Evolutionary conservation across 2,329 filamentous ascomycete genomes (phyloP).

Genomic region (Drechslerella stenobrocha): DNA sequence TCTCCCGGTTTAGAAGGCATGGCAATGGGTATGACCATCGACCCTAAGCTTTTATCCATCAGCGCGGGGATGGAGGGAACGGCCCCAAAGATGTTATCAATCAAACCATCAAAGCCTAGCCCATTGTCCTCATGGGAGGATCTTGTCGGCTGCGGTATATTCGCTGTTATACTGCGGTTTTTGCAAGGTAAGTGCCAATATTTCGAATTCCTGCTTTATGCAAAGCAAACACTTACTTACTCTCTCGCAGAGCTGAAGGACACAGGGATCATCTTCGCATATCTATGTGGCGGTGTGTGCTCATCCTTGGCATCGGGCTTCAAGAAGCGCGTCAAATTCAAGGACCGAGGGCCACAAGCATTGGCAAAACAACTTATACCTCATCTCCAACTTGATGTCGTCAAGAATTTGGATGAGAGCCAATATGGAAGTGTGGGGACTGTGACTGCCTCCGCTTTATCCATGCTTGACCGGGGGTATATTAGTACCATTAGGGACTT

Average conservation of each 20-base stretch:
- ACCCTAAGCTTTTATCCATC: conserved; percentile 28
- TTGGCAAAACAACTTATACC: conserved; percentile 21
- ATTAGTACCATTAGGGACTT: conserved; percentile 44
- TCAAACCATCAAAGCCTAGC: not conserved
- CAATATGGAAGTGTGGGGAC: conserved; percentile 28
- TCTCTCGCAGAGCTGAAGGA: conserved; percentile 29
- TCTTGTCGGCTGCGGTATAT: conserved; percentile 34
- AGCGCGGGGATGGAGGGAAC: conserved; percentile 1
- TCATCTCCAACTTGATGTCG: conserved; percentile 34
- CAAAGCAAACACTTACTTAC: conserved; percentile 13
- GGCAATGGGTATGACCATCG: conserved; percentile 24
- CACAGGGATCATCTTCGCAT: conserved; percentile 47
- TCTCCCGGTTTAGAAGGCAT: conserved; percentile 6
- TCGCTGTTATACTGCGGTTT: conserved; percentile 40
- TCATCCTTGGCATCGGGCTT: conserved; percentile 34
- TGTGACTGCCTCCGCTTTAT: conserved; percentile 26
- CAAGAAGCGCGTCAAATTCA: conserved; percentile 43
- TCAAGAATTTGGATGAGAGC: conserved; percentile 20
- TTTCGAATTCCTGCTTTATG: not conserved
- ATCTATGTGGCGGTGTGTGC: conserved; percentile 36
- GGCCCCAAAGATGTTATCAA: not conserved
- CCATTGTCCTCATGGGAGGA: conserved; percentile 30
- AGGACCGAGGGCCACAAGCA: conserved; percentile 5
- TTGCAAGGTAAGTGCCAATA: conserved; percentile 28
- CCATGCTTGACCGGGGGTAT: conserved; percentile 30